Evolutionary conservation across 129 eudicot genomes (phyloP).

Genomic region (Artemisia annua): DNA sequence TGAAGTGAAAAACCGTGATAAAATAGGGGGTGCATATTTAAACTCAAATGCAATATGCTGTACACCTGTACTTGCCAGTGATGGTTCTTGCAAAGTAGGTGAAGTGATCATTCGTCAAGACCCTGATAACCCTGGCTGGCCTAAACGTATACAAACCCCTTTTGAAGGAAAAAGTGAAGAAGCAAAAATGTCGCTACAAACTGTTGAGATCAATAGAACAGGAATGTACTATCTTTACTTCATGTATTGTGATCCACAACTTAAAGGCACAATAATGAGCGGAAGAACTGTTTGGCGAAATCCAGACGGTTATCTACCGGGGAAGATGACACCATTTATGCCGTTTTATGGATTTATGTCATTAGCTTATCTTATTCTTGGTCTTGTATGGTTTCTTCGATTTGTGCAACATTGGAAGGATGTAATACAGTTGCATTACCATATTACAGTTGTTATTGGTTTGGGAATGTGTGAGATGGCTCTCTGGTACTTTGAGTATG

Average conservation of each 20-base stretch:
- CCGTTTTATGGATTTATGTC: conserved; percentile 86
- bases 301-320: conserved; percentile 82
- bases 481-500: conserved; percentile 84
- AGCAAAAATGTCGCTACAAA: conserved; percentile 57
- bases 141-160: conserved; percentile 59
- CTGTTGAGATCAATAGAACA: conserved; percentile 65
- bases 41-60: conserved; percentile 76
- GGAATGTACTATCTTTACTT: conserved; percentile 92
- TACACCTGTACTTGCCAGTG: conserved; percentile 69
- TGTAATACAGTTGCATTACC: conserved; percentile 75
- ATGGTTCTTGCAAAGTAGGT: conserved; percentile 83
- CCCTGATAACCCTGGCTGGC: conserved; percentile 78
- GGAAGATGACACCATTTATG: conserved; percentile 85
- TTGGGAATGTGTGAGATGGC: conserved; percentile 94
- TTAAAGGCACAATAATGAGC: conserved; percentile 61
- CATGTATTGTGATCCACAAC: conserved; percentile 72
- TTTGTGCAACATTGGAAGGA: conserved; percentile 85
- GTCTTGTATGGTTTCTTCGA: conserved; percentile 79
- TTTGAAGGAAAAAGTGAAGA: conserved; percentile 66
- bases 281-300: conserved; percentile 94
- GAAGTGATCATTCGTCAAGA: conserved; percentile 76
- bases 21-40: conserved; percentile 66
- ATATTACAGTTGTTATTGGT: conserved; percentile 81
- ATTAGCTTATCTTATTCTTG: conserved; percentile 71
- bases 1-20: conserved; percentile 79